A percentile compares a stretch with the other conserved stretches of the same genome.
Evolutionary conservation across 1,139 yeast genomes (phyloP).

Genomic region (Yamadazyma taylorii): DNA sequence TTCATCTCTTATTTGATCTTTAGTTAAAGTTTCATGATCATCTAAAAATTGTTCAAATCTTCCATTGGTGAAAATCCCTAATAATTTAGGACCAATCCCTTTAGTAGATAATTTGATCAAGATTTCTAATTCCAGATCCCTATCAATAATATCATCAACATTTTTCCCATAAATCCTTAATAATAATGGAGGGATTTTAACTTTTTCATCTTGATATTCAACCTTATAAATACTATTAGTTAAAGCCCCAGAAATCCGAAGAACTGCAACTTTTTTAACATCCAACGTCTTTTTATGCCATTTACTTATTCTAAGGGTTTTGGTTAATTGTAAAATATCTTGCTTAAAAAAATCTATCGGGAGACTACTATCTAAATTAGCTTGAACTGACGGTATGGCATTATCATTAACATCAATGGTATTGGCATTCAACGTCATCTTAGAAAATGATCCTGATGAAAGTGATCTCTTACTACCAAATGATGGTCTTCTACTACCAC

Average conservation of each 20-base stretch:
- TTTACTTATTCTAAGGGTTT: constrained; percentile 65
- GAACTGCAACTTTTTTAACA: constrained; percentile 47
- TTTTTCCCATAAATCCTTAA: constrained; percentile 90
- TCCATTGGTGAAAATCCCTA: constrained; percentile 90
- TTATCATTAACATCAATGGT: constrained; percentile 26
- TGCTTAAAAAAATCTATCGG: constrained; percentile 84
- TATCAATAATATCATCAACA: constrained; percentile 81
- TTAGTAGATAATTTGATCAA: constrained; percentile 71
- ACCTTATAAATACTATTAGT: constrained; percentile 87
- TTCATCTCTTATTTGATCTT: constrained; percentile 70
- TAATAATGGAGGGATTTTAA: constrained; percentile 49
- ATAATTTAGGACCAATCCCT: constrained; percentile 82
- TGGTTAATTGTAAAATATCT: constrained; percentile 68
- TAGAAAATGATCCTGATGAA: constrained; percentile 28
- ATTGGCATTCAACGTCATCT: constrained; percentile 29
- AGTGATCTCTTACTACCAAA: constrained; percentile 30
- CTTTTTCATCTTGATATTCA: constrained; percentile 35
- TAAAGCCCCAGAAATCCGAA: constrained; percentile 84
- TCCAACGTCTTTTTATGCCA: constrained; percentile 61
- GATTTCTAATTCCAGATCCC: constrained; percentile 74
- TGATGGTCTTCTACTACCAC: constrained; percentile 40
- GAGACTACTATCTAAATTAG: constrained; percentile 63
- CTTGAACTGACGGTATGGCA: constrained; percentile 39
- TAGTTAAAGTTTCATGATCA: constrained; percentile 73
- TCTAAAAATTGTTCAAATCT: constrained; percentile 88